Percentiles rank a stretch among this genome's conserved stretches.
phyloP scores from a whole-genome alignment of 2,329 filamentous ascomycete species.

The Xenosphaeropsis pyriputrescens region DNA sequence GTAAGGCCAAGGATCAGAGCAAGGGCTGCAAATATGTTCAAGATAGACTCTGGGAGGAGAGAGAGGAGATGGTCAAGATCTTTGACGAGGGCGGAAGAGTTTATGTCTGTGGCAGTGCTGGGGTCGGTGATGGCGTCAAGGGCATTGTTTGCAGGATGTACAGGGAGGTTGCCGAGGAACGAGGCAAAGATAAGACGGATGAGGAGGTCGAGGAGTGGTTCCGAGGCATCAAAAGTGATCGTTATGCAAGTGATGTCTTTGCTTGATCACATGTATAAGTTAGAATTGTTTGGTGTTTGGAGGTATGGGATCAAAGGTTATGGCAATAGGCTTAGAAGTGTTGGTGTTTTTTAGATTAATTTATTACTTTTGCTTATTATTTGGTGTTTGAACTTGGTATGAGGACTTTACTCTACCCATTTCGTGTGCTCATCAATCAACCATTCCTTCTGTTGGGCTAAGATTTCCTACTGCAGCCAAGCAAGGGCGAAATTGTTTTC shows the following conservation, averaged over 20 bases:
- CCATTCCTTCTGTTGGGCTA: too few species aligned
- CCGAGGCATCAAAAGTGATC: conserved; percentile 25
- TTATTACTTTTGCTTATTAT: too few species aligned
- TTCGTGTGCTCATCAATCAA: too few species aligned
- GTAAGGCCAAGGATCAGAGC: conserved; percentile 7
- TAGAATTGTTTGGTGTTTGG: too few species aligned
- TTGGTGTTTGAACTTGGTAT: too few species aligned
- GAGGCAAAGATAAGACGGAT: conserved; percentile 20
- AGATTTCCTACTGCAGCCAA: too few species aligned
- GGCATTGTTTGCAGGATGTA: conserved; percentile 25
- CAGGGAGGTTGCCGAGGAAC: conserved; percentile 19
- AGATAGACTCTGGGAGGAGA: conserved; percentile 13
- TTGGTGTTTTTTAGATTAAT: too few species aligned
- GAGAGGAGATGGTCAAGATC: conserved; percentile 9
- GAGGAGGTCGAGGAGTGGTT: conserved; percentile 28
- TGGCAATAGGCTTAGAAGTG: too few species aligned
- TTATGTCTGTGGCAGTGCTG: conserved; percentile 13
- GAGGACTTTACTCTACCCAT: too few species aligned
- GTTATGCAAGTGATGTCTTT: conserved; percentile 30
- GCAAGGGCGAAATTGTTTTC: too few species aligned
- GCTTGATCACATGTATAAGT: conserved; percentile 1
- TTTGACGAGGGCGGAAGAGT: conserved; percentile 12
- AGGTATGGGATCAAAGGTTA: too few species aligned
- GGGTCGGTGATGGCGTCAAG: conserved; percentile 27
- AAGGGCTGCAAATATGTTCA: conserved; percentile 12